These are phyloP conservation scores for Brasenia schreberi DNA, from an alignment of 164 flowering plant genomes.

Conservation along the genomic window DNA sequence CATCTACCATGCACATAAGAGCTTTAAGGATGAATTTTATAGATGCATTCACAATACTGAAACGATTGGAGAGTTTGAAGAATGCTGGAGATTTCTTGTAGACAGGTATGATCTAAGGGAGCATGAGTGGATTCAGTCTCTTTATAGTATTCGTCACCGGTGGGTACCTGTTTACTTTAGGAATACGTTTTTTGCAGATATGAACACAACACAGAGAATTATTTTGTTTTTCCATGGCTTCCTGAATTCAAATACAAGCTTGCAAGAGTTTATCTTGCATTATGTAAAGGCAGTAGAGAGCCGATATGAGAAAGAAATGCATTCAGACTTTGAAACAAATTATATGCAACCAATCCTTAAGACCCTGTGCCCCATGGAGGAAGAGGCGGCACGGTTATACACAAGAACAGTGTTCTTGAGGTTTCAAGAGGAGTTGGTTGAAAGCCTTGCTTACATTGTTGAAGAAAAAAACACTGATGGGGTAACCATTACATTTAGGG, in stretches of 20 bases:
- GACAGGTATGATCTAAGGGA: conserved; percentile 3
- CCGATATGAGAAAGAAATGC: conserved; percentile 5
- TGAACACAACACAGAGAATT: conserved; percentile 2
- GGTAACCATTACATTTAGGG: conserved; percentile 19
- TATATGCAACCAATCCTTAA: conserved; percentile 5
- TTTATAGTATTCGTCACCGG: conserved; percentile 4
- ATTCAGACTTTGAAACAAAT: conserved; percentile 3
- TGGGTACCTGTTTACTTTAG: conserved; percentile 8
- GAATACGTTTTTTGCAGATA: conserved; percentile 7
- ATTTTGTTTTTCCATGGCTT: conserved; percentile 5
- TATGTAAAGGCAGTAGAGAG: conserved; percentile 5
- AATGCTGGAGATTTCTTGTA: conserved; percentile 2
- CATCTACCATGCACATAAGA: not conserved
- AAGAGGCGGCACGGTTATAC: conserved; percentile 4
- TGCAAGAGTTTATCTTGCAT: conserved; percentile 4
- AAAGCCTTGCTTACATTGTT: conserved; percentile 4
- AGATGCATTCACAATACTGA: conserved; percentile 5
- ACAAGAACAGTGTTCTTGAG: conserved; percentile 4
- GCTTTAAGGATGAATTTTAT: conserved; percentile 2
- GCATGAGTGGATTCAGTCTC: conserved; percentile 4
- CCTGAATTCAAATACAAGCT: conserved; percentile 1
- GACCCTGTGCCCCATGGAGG: conserved; percentile 7
- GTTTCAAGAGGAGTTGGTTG: conserved; percentile 8
- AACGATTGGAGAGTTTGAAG: conserved; percentile 6
- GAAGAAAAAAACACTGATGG: conserved; percentile 7